Percentiles rank a stretch among this genome's conserved stretches.
phyloP scores from a whole-genome alignment of 2,329 filamentous ascomycete genomes.

The Laburnicola sp. region DNA sequence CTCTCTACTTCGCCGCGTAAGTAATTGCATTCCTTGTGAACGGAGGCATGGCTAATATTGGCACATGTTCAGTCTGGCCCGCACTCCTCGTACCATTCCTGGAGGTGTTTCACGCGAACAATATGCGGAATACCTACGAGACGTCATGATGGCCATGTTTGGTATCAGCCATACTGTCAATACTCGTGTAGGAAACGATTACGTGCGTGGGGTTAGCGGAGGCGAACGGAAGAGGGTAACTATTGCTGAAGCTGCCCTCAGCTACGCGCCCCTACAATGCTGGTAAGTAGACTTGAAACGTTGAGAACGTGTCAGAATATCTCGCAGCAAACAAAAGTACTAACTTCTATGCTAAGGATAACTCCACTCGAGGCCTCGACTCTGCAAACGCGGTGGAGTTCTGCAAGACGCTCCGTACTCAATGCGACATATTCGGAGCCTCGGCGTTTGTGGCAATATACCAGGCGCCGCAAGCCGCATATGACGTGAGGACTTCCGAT shows the following conservation, averaged over 20 bases:
- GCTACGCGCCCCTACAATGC: slow-evolving; percentile 64
- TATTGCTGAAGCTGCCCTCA: slow-evolving; percentile 55
- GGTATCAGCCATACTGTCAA: slow-evolving; percentile 72
- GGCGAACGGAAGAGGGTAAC: slow-evolving; percentile 60
- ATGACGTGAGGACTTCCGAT: slow-evolving; percentile 50
- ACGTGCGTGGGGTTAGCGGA: slow-evolving; percentile 69
- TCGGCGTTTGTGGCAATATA: slow-evolving; percentile 56
- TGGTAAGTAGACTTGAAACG: slow-evolving; percentile 48
- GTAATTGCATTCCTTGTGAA: background rate
- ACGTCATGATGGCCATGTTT: slow-evolving; percentile 72
- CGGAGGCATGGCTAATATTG: background rate
- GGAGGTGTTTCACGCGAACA: slow-evolving; percentile 57
- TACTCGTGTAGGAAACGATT: slow-evolving; percentile 72
- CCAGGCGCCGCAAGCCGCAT: slow-evolving; percentile 68
- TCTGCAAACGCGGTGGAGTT: slow-evolving; percentile 59
- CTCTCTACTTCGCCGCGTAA: slow-evolving; percentile 71
- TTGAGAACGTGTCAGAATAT: background rate
- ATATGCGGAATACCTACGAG: slow-evolving; percentile 61
- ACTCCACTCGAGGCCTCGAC: slow-evolving; percentile 32
- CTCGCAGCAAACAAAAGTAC: slow-evolving; percentile 18
- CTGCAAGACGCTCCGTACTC: slow-evolving; percentile 55
- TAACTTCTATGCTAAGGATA: slow-evolving; percentile 52
- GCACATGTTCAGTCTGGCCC: slow-evolving; percentile 24
- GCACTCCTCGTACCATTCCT: slow-evolving; percentile 63
- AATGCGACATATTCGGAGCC: slow-evolving; percentile 53